Evolutionary conservation across 1,284 basidiomycete species (phyloP).

Genomic region (Cerioporus squamosus): DNA sequence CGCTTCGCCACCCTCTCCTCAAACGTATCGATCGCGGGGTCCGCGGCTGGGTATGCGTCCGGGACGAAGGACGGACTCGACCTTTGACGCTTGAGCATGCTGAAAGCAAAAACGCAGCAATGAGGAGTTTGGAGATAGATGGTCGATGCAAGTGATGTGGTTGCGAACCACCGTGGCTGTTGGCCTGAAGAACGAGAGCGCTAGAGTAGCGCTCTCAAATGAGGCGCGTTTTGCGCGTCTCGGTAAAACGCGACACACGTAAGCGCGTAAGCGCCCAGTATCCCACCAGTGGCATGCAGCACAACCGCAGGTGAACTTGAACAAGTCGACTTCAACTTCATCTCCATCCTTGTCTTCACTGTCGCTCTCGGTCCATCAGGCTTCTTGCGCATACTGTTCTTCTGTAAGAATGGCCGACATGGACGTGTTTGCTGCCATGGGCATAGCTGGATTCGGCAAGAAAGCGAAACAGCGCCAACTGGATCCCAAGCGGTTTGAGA

Average conservation of each 20-base stretch:
- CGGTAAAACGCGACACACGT: constrained; percentile 21
- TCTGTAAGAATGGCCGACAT: constrained; percentile 55
- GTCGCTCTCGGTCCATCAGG: neutral
- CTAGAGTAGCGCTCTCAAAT: constrained; percentile 8
- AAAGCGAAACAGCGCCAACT: constrained; percentile 64
- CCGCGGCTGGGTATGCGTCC: constrained; percentile 34
- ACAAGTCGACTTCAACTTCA: neutral
- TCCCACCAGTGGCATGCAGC: neutral
- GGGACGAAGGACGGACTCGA: constrained; percentile 53
- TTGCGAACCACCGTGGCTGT: constrained; percentile 12
- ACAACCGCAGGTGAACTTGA: neutral
- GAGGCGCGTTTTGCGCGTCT: constrained; percentile 25
- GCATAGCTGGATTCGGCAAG: constrained; percentile 81
- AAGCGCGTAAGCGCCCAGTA: constrained; percentile 14
- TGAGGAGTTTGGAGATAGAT: neutral
- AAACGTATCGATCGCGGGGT: constrained; percentile 26
- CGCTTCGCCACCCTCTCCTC: constrained; percentile 37
- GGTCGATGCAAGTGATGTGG: neutral
- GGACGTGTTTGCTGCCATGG: constrained; percentile 80
- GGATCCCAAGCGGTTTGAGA: constrained; percentile 75
- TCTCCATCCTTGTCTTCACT: neutral
- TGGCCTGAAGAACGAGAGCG: constrained; percentile 1
- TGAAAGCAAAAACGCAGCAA: neutral
- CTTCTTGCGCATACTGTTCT: constrained; percentile 1
- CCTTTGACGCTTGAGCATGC: constrained; percentile 74